phyloP scores from a whole-genome alignment of 2,329 filamentous ascomycete species.

The Rutstroemia sp. region DNA sequence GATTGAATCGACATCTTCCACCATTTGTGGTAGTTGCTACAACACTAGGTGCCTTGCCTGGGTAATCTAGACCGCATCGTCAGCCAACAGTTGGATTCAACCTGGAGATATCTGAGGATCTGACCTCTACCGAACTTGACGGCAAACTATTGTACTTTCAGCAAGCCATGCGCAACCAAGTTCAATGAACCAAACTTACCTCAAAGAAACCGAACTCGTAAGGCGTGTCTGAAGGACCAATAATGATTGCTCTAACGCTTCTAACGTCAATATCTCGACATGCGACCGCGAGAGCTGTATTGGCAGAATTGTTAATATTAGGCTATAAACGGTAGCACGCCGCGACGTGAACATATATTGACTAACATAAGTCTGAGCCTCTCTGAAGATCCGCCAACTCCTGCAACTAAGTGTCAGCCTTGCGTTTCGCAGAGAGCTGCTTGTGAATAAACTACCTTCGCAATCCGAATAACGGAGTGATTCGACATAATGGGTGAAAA shows the following conservation, averaged over 20 bases:
- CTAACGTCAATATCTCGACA: slow-evolving; percentile 85
- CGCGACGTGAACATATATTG: not conserved
- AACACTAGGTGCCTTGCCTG: slow-evolving; percentile 55
- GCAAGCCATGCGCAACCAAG: slow-evolving; percentile 8
- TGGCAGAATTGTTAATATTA: slow-evolving; percentile 7
- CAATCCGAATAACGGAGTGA: slow-evolving; percentile 82
- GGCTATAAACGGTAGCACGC: not conserved
- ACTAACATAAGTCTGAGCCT: slow-evolving; percentile 73
- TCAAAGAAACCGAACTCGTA: slow-evolving; percentile 98
- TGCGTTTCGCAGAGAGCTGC: slow-evolving; percentile 24
- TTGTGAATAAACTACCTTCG: slow-evolving; percentile 50
- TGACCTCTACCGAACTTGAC: slow-evolving; percentile 71
- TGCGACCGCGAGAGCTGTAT: slow-evolving; percentile 72
- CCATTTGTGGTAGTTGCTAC: slow-evolving; percentile 76
- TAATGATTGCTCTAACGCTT: slow-evolving; percentile 77
- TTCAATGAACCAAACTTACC: slow-evolving; percentile 40
- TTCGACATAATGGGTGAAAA: slow-evolving; percentile 54
- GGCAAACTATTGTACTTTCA: slow-evolving; percentile 50
- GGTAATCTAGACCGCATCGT: slow-evolving; percentile 59
- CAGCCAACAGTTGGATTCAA: slow-evolving; percentile 7
- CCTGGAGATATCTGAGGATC: not conserved
- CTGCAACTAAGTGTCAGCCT: slow-evolving; percentile 40
- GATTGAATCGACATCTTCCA: slow-evolving; percentile 88
- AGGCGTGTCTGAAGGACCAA: slow-evolving; percentile 87
- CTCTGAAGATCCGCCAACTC: slow-evolving; percentile 83